Percentiles rank a stretch among this genome's conserved stretches.
These are phyloP conservation scores for Lachnum nothofagi DNA, from an alignment of 2,329 filamentous ascomycete genomes.

Conservation along the genomic window DNA sequence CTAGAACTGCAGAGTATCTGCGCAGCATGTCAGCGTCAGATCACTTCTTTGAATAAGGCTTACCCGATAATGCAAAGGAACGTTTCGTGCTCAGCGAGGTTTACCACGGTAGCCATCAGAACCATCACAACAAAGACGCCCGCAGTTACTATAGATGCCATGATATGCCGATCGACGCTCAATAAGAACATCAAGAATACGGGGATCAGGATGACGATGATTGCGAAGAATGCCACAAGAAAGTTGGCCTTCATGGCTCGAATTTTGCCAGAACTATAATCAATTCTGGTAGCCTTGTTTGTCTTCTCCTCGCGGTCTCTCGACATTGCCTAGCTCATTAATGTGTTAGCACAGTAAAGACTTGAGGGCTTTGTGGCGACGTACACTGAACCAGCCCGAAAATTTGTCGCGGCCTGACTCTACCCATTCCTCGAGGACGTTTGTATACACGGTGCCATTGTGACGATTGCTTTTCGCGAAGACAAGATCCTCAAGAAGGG, in stretches of 20 bases:
- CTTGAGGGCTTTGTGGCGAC: not conserved
- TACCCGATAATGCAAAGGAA: slow-evolving; percentile 14
- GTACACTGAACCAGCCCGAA: not conserved
- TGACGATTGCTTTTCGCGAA: not conserved
- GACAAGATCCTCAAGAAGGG: slow-evolving; percentile 13
- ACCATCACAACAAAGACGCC: slow-evolving; percentile 7
- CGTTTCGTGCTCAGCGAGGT: slow-evolving; percentile 9
- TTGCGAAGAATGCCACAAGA: not conserved
- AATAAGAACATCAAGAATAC: slow-evolving; percentile 14
- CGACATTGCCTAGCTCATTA: not conserved
- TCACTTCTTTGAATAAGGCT: not conserved
- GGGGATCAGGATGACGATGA: slow-evolving; percentile 7
- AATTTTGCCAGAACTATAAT: not conserved
- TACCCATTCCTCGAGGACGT: slow-evolving; percentile 3
- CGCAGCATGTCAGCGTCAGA: not conserved
- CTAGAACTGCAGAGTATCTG: slow-evolving; percentile 2
- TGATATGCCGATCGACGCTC: not conserved
- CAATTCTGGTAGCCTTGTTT: not conserved
- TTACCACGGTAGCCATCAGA: slow-evolving; percentile 2
- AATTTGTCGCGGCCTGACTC: not conserved
- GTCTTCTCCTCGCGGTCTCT: not conserved
- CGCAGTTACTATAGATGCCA: slow-evolving; percentile 7
- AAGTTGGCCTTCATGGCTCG: not conserved
- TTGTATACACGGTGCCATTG: not conserved
- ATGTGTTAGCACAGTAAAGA: not conserved